A percentile compares a stretch with the other conserved stretches of the same genome.
These are phyloP conservation scores for Entomortierella beljakovae DNA, from an alignment of 192 early-diverging fungal species.

Conservation along the genomic window DNA sequence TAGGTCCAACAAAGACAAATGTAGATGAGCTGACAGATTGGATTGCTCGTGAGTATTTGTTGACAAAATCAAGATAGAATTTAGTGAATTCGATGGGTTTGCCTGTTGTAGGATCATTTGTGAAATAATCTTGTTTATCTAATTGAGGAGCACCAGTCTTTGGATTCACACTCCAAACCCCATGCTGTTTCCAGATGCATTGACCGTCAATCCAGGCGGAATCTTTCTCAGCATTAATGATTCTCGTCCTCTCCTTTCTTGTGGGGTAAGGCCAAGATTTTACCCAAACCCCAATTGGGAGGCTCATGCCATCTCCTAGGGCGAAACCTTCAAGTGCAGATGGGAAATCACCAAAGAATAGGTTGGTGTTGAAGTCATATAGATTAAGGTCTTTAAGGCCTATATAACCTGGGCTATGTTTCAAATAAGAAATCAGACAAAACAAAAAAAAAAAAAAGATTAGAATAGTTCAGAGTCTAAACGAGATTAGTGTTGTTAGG, in stretches of 20 bases:
- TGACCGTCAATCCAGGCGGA: slow-evolving; percentile 73
- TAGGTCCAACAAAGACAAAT: slow-evolving; percentile 82
- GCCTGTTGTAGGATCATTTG: slow-evolving; percentile 67
- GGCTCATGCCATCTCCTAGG: slow-evolving; percentile 74
- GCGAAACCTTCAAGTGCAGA: slow-evolving; percentile 82
- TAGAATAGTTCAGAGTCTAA: not conserved
- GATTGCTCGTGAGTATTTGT: slow-evolving; percentile 71
- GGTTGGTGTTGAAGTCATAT: slow-evolving; percentile 73
- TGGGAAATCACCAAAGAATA: slow-evolving; percentile 79
- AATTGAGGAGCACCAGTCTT: slow-evolving; percentile 62
- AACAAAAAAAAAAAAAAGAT: slow-evolving; percentile 3
- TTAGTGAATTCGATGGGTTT: slow-evolving; percentile 68
- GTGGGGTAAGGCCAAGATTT: slow-evolving; percentile 85
- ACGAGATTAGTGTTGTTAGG: not conserved
- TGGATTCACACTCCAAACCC: slow-evolving; percentile 75
- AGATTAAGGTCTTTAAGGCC: slow-evolving; percentile 66
- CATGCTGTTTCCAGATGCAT: slow-evolving; percentile 84
- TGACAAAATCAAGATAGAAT: slow-evolving; percentile 82
- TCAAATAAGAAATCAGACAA: not conserved
- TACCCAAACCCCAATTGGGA: slow-evolving; percentile 80
- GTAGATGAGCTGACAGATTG: slow-evolving; percentile 61
- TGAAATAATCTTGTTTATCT: slow-evolving; percentile 74
- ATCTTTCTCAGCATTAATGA: slow-evolving; percentile 67
- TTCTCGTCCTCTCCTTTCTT: slow-evolving; percentile 58
- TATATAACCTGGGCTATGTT: slow-evolving; percentile 75